Conservation (phyloP, 208 protist species). For the Trypanosoma rangeli region DNA sequence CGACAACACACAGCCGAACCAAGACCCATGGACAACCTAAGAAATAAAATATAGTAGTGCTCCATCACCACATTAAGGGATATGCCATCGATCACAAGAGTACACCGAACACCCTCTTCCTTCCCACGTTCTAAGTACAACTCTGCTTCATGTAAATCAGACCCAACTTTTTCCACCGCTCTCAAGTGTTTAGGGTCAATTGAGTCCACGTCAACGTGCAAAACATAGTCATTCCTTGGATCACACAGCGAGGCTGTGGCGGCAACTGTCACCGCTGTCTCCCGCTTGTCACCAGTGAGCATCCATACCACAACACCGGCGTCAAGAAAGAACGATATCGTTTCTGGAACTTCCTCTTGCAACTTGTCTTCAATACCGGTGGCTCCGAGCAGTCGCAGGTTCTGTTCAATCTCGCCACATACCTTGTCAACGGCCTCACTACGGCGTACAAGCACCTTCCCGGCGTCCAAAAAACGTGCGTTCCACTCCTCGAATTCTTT, state of each 20-base stretch:
- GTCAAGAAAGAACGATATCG: slow-evolving; percentile 87
- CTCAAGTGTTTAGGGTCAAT: slow-evolving; percentile 39
- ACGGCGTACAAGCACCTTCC: slow-evolving; percentile 64
- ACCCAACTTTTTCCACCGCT: slow-evolving; percentile 56
- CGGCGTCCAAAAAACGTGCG: slow-evolving; percentile 43
- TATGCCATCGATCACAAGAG: slow-evolving; percentile 83
- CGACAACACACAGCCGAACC: slow-evolving; percentile 90
- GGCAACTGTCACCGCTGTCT: slow-evolving; percentile 92
- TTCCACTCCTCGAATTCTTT: slow-evolving; percentile 70
- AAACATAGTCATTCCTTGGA: slow-evolving; percentile 73
- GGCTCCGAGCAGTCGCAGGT: slow-evolving; percentile 87
- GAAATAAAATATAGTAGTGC: slow-evolving; percentile 69
- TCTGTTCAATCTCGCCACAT: slow-evolving; percentile 89
- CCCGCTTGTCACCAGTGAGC: slow-evolving; percentile 98
- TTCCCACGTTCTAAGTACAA: slow-evolving; percentile 56
- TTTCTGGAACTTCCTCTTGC: slow-evolving; percentile 94
- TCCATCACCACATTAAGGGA: slow-evolving; percentile 73
- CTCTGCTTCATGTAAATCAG: slow-evolving; percentile 62
- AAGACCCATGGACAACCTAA: slow-evolving; percentile 70
- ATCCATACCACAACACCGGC: slow-evolving; percentile 97
- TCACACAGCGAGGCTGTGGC: slow-evolving; percentile 84
- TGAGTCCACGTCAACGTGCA: slow-evolving; percentile 81
- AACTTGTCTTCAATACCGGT: slow-evolving; percentile 98
- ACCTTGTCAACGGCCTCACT: slow-evolving; percentile 67
- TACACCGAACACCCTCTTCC: slow-evolving; percentile 47